These are phyloP conservation scores for Acanthamoeba castellanii DNA, from an alignment of 208 protist species.

Conservation along the genomic window DNA sequence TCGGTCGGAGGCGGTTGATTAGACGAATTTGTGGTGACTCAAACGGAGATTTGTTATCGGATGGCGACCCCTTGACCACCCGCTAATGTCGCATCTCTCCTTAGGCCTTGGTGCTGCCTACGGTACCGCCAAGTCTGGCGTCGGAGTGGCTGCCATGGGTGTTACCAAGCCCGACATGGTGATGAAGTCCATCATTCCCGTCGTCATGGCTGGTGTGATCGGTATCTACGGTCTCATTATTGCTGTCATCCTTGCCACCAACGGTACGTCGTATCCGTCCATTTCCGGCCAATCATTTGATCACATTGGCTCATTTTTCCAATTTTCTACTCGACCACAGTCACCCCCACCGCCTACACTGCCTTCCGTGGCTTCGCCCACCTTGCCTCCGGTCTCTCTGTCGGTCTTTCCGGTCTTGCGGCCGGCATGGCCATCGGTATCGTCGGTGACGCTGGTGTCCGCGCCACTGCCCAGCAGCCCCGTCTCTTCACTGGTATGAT, in stretches of 20 bases:
- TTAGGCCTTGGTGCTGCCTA: conserved; percentile 98
- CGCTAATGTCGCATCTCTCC: conserved; percentile 2
- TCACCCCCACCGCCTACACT: conserved; percentile 73
- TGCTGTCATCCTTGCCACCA: conserved; percentile 95
- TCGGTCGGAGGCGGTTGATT: no score
- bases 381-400: conserved; percentile 97
- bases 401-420: conserved; percentile 96
- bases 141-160: conserved; percentile 97
- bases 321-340: not conserved
- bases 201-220: conserved; percentile 98
- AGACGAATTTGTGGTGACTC: no score
- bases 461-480: conserved; percentile 94
- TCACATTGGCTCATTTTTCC: not conserved
- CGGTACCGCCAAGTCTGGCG: conserved; percentile 98
- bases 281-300: not conserved
- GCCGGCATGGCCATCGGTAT: conserved; percentile 99
- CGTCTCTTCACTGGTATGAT: conserved; percentile 99
- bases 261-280: conserved; percentile 4
- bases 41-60: no score
- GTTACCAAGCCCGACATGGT: conserved; percentile 96
- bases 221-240: conserved; percentile 99
- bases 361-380: conserved; percentile 94
- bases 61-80: not conserved
- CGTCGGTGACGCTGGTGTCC: conserved; percentile 97
- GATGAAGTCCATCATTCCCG: conserved; percentile 94